A percentile compares a stretch with the other conserved stretches of the same genome.
Evolutionary conservation across 1,284 basidiomycete species (phyloP).

Genomic region (Trichosporon sp.): DNA sequence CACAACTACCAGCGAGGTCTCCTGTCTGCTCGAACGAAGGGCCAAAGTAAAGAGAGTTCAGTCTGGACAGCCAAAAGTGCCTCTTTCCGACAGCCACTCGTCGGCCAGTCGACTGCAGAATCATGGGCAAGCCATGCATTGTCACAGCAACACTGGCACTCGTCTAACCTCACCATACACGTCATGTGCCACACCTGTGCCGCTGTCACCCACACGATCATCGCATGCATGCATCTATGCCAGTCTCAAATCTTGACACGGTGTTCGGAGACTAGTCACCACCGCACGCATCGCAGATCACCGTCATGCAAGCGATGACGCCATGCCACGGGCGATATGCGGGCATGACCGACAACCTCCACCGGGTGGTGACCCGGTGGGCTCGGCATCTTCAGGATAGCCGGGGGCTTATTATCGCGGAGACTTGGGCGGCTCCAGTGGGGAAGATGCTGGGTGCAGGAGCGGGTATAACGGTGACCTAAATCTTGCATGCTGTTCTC

Average conservation of each 20-base stretch:
- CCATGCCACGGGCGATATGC: too few relatives aligned
- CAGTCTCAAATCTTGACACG: neutral
- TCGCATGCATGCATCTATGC: neutral
- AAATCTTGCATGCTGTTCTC: neutral
- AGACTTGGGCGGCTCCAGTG: neutral
- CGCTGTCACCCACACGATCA: neutral
- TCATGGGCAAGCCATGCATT: too few relatives aligned
- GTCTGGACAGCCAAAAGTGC: too few relatives aligned
- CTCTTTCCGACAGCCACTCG: too few relatives aligned
- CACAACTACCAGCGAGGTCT: too few relatives aligned
- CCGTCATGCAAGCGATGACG: neutral
- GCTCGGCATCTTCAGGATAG: conserved; percentile 4
- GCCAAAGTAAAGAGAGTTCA: too few relatives aligned
- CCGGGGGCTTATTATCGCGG: neutral
- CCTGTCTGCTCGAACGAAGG: too few relatives aligned
- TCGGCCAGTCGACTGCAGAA: too few relatives aligned
- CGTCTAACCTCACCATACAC: too few relatives aligned
- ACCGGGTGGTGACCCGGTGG: too few relatives aligned
- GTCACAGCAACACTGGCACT: too few relatives aligned
- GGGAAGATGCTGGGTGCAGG: neutral
- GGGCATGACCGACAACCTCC: neutral
- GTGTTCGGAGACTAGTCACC: neutral
- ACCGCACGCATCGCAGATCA: neutral
- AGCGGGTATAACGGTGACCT: neutral
- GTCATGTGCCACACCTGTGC: too few relatives aligned